A percentile compares a stretch with the other conserved stretches of the same genome.
Conservation (phyloP, 2,329 filamentous ascomycete genomes). For the Sporothrix globosa region DNA sequence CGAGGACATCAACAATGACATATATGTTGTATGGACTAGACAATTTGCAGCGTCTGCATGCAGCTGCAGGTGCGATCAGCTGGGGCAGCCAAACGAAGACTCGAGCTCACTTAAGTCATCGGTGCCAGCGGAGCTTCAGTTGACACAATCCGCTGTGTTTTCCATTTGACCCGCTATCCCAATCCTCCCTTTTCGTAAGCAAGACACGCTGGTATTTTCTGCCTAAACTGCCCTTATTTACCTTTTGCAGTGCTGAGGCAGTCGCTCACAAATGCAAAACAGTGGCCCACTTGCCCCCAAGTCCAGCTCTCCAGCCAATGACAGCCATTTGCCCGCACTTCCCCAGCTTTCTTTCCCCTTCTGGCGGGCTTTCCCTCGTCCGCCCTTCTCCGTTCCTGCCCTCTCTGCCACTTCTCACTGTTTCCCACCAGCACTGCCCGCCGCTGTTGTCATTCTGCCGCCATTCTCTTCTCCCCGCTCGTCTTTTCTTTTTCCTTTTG, state of each 20-base stretch:
- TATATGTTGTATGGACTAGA: not conserved
- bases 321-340: constrained; percentile 24
- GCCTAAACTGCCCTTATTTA: not conserved
- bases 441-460: constrained; percentile 18
- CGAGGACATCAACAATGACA: not conserved
- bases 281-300: constrained; percentile 1
- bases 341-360: constrained; percentile 35
- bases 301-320: constrained; percentile 28
- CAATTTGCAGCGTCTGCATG: not conserved
- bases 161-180: not conserved
- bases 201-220: not conserved
- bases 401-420: not conserved
- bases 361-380: constrained; percentile 29
- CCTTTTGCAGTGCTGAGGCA: not conserved
- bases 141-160: not conserved
- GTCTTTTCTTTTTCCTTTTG: constrained; percentile 7
- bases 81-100: constrained; percentile 9
- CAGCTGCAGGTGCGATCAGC: constrained; percentile 10
- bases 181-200: not conserved
- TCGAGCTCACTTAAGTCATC: not conserved
- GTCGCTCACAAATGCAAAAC: constrained; percentile 31
- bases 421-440: not conserved
- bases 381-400: constrained; percentile 18
- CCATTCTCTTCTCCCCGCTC: constrained; percentile 1
- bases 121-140: constrained; percentile 8